These are phyloP conservation scores for Lasiodiplodia hormozganensis DNA, from an alignment of 2,329 filamentous ascomycete species.

Conservation along the genomic window DNA sequence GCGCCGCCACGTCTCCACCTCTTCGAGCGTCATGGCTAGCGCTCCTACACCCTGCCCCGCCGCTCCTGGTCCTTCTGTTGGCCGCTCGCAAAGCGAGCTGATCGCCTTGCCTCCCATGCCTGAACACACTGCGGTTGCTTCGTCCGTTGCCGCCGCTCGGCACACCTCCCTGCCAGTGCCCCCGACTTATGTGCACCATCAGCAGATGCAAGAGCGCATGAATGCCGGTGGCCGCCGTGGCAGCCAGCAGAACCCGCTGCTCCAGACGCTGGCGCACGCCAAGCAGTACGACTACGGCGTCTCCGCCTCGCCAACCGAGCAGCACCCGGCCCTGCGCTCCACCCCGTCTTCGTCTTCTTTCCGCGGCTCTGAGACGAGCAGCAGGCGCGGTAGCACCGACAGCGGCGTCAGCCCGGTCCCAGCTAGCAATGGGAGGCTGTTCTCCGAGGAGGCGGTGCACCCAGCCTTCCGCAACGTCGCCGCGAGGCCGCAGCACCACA, in stretches of 20 bases:
- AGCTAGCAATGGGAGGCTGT: neutral
- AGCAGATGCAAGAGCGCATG: constrained; percentile 5
- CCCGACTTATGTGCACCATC: neutral
- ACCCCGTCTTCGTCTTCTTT: neutral
- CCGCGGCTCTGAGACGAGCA: neutral
- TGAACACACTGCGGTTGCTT: neutral
- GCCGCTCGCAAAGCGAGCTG: constrained; percentile 5
- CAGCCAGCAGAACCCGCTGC: neutral
- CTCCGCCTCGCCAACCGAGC: neutral
- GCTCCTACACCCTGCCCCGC: neutral
- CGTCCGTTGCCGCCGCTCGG: neutral
- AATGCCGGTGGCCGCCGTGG: neutral
- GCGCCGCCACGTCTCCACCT: neutral
- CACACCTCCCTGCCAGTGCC: neutral
- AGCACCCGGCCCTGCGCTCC: constrained; percentile 12
- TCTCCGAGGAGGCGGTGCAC: constrained; percentile 15
- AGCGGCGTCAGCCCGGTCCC: constrained; percentile 2
- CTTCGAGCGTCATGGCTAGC: neutral
- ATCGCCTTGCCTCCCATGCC: constrained; percentile 24
- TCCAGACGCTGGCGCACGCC: constrained; percentile 14
- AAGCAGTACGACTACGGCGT: constrained; percentile 8
- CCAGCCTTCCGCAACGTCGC: constrained; percentile 6
- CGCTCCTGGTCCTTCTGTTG: neutral
- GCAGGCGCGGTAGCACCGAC: constrained; percentile 10
- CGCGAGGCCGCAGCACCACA: neutral